phyloP scores from a whole-genome alignment of 192 early-diverging fungal species.

The Piromyces finnis region DNA sequence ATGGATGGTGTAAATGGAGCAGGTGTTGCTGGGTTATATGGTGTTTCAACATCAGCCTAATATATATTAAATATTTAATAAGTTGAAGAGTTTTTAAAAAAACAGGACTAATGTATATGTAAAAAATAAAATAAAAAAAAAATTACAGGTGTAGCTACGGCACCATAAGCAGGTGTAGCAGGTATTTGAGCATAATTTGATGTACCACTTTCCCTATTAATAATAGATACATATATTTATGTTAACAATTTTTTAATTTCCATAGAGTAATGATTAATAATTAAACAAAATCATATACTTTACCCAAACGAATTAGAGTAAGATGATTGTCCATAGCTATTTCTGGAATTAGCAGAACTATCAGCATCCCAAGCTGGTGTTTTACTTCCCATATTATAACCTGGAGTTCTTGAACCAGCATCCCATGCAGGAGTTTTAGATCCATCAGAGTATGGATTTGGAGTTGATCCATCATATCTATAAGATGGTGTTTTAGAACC shows the following conservation, averaged over 20 bases:
- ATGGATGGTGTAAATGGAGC: constrained; percentile 22
- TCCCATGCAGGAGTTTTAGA: constrained; percentile 33
- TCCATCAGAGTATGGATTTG: constrained; percentile 5
- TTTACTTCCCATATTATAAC: constrained; percentile 13
- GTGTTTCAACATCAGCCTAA: constrained; percentile 1
- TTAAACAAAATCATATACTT: too few relatives aligned
- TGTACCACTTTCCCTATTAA: constrained; percentile 34
- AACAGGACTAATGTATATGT: not conserved
- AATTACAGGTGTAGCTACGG: not conserved
- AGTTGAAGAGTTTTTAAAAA: too few relatives aligned
- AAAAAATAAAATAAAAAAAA: not conserved
- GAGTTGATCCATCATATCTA: constrained; percentile 11
- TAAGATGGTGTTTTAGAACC: constrained; percentile 10
- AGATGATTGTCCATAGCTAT: constrained; percentile 8
- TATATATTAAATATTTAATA: not conserved
- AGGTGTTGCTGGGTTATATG: constrained; percentile 22
- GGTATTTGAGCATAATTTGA: constrained; percentile 4
- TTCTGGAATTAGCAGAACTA: constrained; percentile 17
- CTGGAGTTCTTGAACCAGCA: constrained; percentile 30
- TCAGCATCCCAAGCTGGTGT: constrained; percentile 39
- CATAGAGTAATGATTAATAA: too few relatives aligned
- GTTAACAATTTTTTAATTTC: too few relatives aligned
- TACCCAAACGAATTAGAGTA: constrained; percentile 9
- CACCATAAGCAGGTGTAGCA: not conserved
- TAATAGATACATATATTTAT: too few relatives aligned